Percentiles rank a stretch among this genome's conserved stretches.
These are phyloP conservation scores for Balansia obtecta DNA, from an alignment of 2,329 filamentous ascomycete genomes.

Conservation along the genomic window DNA sequence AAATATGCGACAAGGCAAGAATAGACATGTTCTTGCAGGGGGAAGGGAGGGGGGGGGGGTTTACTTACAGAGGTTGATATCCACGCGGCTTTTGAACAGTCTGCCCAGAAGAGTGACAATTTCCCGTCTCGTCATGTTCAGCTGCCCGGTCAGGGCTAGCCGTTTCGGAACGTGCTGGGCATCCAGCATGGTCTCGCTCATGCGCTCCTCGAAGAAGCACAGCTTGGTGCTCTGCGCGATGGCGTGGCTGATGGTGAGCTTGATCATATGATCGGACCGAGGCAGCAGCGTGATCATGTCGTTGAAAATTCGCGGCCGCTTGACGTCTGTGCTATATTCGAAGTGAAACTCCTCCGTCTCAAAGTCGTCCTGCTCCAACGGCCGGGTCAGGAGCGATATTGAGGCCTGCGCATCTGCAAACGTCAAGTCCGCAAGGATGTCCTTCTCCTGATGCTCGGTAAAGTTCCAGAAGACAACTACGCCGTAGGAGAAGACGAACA, in stretches of 20 bases:
- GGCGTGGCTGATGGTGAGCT: constrained; percentile 91
- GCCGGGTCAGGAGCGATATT: constrained; percentile 59
- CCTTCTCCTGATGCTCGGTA: constrained; percentile 88
- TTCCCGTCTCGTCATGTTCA: constrained; percentile 85
- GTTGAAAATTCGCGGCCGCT: constrained; percentile 87
- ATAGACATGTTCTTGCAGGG: neutral
- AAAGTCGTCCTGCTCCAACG: constrained; percentile 78
- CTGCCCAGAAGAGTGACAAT: constrained; percentile 85
- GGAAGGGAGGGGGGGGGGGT: no score
- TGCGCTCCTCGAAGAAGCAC: constrained; percentile 89
- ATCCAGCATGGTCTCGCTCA: constrained; percentile 87
- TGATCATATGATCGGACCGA: constrained; percentile 93
- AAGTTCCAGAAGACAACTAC: constrained; percentile 99
- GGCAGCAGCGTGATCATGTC: constrained; percentile 97
- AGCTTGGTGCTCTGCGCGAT: constrained; percentile 96
- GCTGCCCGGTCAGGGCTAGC: constrained; percentile 74
- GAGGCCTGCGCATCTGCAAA: constrained; percentile 63
- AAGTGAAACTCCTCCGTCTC: constrained; percentile 99
- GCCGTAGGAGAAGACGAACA: constrained; percentile 95
- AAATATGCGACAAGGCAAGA: no score
- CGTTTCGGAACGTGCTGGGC: constrained; percentile 86
- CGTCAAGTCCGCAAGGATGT: constrained; percentile 85
- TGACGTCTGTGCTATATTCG: constrained; percentile 79
- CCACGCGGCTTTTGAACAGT: constrained; percentile 86
- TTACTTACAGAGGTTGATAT: constrained; percentile 90